phyloP scores from a whole-genome alignment of 306 rosid species.

The Pyrus pyrifolia region DNA sequence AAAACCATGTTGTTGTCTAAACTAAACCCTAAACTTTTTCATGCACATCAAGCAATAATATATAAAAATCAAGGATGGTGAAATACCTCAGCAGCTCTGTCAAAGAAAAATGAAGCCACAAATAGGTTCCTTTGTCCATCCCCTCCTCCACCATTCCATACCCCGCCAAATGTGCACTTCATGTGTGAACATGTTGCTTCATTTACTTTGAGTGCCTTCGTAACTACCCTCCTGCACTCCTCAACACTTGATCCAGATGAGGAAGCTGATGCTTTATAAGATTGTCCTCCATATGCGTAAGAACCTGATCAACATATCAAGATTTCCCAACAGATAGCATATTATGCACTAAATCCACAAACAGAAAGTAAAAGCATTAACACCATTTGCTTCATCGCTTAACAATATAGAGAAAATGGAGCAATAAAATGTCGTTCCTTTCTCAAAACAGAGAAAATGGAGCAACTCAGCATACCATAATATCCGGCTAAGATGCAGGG shows the following conservation, averaged over 20 bases:
- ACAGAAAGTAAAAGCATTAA: background rate
- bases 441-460: background rate
- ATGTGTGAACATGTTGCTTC: constrained; percentile 71
- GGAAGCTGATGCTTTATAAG: constrained; percentile 48
- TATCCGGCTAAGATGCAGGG: constrained; percentile 75
- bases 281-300: constrained; percentile 70
- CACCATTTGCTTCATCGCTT: background rate
- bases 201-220: constrained; percentile 70
- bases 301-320: constrained; percentile 32
- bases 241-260: constrained; percentile 68
- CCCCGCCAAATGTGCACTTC: constrained; percentile 96
- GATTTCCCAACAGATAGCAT: background rate
- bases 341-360: background rate
- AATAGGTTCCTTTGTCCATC: constrained; percentile 90
- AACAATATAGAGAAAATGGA: background rate
- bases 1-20: constrained; percentile 5
- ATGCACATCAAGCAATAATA: background rate
- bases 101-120: constrained; percentile 98
- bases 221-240: constrained; percentile 58
- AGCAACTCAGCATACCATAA: constrained; percentile 49
- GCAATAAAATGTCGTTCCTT: background rate
- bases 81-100: constrained; percentile 92
- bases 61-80: background rate
- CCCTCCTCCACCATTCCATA: constrained; percentile 99
- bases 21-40: constrained; percentile 5